Percentiles rank a stretch among this genome's conserved stretches.
Conservation (phyloP, 805 yeast species). For the Zygosaccharomyces pseudorouxii region DNA sequence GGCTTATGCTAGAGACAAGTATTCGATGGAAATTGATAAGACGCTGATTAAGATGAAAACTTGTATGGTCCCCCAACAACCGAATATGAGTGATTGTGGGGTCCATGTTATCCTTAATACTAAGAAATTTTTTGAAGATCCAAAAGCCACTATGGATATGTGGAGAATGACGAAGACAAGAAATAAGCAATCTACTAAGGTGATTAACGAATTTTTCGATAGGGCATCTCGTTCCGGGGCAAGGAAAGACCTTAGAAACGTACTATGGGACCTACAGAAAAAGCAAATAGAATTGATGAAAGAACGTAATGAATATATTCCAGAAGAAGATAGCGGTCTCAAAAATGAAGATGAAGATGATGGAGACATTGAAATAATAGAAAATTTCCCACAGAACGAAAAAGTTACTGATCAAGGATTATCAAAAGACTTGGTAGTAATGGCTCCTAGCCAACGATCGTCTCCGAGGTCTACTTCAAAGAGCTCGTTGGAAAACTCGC, state of each 20-base stretch:
- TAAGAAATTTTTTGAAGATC: slow-evolving; percentile 50
- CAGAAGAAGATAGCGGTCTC: slow-evolving; percentile 8
- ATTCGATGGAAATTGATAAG: slow-evolving; percentile 43
- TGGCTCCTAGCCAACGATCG: neutral
- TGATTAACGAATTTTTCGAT: slow-evolving; percentile 28
- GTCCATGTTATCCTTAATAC: slow-evolving; percentile 80
- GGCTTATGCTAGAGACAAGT: slow-evolving; percentile 65
- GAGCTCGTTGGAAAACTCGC: neutral
- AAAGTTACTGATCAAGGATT: neutral
- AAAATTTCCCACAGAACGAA: slow-evolving; percentile 12
- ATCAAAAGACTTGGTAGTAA: neutral
- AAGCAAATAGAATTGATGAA: slow-evolving; percentile 16
- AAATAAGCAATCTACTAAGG: slow-evolving; percentile 15
- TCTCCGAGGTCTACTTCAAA: neutral
- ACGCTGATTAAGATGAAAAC: slow-evolving; percentile 44
- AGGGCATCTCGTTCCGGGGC: slow-evolving; percentile 24
- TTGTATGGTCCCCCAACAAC: slow-evolving; percentile 73
- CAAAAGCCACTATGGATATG: slow-evolving; percentile 43
- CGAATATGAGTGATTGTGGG: slow-evolving; percentile 92
- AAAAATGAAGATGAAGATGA: slow-evolving; percentile 20
- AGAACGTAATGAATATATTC: slow-evolving; percentile 7
- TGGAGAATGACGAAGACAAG: slow-evolving; percentile 39
- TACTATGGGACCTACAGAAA: slow-evolving; percentile 22
- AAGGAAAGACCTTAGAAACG: slow-evolving; percentile 26
- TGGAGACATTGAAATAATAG: slow-evolving; percentile 33